Conservation (phyloP, 2,329 filamentous ascomycete genomes). For the Diaporthe nobilis region DNA sequence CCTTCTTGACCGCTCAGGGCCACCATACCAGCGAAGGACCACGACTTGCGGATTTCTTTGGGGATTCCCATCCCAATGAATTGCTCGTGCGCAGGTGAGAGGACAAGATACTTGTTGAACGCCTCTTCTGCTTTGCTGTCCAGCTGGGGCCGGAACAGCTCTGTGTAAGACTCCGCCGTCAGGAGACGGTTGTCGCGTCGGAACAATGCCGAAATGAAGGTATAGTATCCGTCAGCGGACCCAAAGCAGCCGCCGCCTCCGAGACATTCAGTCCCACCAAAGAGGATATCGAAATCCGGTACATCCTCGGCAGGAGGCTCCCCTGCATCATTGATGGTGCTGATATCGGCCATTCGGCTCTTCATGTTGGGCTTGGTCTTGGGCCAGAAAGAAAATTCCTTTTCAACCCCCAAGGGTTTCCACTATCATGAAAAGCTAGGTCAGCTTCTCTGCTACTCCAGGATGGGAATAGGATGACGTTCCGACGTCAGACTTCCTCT, state of each 20-base stretch:
- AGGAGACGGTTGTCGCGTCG: slow-evolving; percentile 46
- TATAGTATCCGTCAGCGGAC: slow-evolving; percentile 45
- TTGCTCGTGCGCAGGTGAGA: slow-evolving; percentile 39
- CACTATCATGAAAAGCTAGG: not conserved
- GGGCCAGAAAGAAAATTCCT: slow-evolving; percentile 47
- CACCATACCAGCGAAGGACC: slow-evolving; percentile 47
- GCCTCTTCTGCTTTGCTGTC: slow-evolving; percentile 45
- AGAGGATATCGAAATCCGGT: slow-evolving; percentile 42
- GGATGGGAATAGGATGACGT: not conserved
- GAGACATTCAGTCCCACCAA: slow-evolving; percentile 44
- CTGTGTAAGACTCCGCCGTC: slow-evolving; percentile 43
- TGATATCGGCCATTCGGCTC: slow-evolving; percentile 45
- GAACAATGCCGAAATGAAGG: slow-evolving; percentile 46
- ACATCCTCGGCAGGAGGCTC: slow-evolving; percentile 44
- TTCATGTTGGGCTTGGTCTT: slow-evolving; percentile 44
- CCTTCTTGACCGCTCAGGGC: slow-evolving; percentile 45
- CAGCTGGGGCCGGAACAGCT: slow-evolving; percentile 49
- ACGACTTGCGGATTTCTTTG: slow-evolving; percentile 44
- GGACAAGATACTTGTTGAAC: slow-evolving; percentile 45
- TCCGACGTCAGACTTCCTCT: too few species aligned
- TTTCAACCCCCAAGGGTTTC: slow-evolving; percentile 41
- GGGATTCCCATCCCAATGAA: slow-evolving; percentile 45
- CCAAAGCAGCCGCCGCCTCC: slow-evolving; percentile 45
- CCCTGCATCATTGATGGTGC: slow-evolving; percentile 43
- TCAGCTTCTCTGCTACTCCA: not conserved